Percentiles rank a stretch among this genome's conserved stretches.
Evolutionary conservation across 805 yeast genomes (phyloP).

Genomic region (Candida hungchunana): DNA sequence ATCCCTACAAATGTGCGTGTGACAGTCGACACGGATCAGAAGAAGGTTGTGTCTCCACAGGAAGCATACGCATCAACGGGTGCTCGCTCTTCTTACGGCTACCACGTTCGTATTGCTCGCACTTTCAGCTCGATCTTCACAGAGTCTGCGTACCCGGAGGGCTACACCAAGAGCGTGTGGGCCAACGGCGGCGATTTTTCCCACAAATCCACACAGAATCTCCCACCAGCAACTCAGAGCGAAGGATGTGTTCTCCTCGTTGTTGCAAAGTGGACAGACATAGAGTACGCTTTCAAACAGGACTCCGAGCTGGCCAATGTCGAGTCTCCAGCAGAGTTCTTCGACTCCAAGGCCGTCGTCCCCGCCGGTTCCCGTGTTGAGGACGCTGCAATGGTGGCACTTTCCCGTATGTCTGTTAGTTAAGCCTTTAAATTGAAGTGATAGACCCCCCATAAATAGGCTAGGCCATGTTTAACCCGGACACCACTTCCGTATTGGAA

Average conservation of each 20-base stretch:
- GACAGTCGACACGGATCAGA: constrained; percentile 63
- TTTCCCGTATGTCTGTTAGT: constrained; percentile 32
- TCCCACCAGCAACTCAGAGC: constrained; percentile 13
- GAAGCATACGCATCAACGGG: constrained; percentile 65
- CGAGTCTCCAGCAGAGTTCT: constrained; percentile 53
- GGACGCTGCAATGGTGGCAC: constrained; percentile 62
- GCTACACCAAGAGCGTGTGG: constrained; percentile 65
- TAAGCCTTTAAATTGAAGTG: background rate
- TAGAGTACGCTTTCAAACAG: constrained; percentile 45
- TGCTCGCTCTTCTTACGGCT: constrained; percentile 61
- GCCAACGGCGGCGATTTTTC: constrained; percentile 66
- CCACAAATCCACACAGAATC: constrained; percentile 30
- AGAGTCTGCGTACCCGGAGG: constrained; percentile 58
- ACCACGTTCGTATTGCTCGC: constrained; percentile 64
- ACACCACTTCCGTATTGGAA: no score
- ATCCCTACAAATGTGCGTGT: constrained; percentile 79
- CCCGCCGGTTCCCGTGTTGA: constrained; percentile 60
- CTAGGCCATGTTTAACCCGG: no score
- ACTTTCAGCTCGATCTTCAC: constrained; percentile 64
- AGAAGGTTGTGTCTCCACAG: constrained; percentile 62
- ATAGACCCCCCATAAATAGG: no score
- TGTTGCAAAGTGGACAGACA: constrained; percentile 59
- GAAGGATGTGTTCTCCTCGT: constrained; percentile 42
- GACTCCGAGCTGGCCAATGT: constrained; percentile 54
- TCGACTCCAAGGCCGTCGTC: constrained; percentile 57